Evolutionary conservation across 192 early-diverging fungal genomes (phyloP).

Genomic region (Backusella sp.): DNA sequence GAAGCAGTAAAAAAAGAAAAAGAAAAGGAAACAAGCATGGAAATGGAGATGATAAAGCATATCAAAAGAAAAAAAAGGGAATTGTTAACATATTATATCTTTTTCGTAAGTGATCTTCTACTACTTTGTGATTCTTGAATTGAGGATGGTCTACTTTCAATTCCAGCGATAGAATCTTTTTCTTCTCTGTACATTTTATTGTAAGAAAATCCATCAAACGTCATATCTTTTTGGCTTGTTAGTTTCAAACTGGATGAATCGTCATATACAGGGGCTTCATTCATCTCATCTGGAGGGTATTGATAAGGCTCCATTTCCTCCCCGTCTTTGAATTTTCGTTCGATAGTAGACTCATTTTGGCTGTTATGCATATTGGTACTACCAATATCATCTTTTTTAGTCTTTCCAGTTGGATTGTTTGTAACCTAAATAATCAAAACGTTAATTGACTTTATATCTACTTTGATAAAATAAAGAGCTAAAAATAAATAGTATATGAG

Average conservation of each 20-base stretch:
- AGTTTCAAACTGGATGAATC: not conserved
- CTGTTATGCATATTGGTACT: not conserved
- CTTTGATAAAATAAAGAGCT: not conserved
- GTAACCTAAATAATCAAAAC: not conserved
- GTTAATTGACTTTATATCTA: not conserved
- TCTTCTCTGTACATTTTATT: conserved; percentile 1
- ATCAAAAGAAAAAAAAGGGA: conserved; percentile 1
- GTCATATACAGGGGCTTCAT: not conserved
- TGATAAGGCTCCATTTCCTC: not conserved
- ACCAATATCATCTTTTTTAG: not conserved
- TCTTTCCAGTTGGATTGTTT: conserved; percentile 1
- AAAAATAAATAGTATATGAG: not conserved
- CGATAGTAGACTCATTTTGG: not conserved
- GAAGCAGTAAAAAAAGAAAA: not conserved
- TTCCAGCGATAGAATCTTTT: not conserved
- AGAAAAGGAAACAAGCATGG: not conserved
- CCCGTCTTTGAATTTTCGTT: not conserved
- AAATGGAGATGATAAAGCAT: not conserved
- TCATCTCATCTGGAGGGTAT: not conserved
- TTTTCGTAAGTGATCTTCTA: conserved; percentile 1
- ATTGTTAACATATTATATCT: not conserved
- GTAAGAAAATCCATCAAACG: not conserved
- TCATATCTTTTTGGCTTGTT: not conserved
- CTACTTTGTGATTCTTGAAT: conserved; percentile 14
- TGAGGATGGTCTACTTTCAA: conserved; percentile 5